Conservation (phyloP, 2,329 filamentous ascomycete genomes). For the Rutstroemia sp. region DNA sequence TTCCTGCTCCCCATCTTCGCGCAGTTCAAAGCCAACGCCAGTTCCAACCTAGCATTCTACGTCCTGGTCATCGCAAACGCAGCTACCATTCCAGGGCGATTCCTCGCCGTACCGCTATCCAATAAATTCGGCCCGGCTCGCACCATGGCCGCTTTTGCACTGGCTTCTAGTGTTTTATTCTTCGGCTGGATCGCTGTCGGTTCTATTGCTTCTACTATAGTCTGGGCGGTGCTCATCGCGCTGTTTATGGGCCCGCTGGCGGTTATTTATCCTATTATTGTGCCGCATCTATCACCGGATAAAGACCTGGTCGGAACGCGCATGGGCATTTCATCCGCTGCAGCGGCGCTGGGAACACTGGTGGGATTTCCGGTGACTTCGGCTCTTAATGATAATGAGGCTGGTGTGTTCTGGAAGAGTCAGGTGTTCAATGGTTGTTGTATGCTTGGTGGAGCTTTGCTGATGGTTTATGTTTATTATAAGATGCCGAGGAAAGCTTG, state of each 20-base stretch:
- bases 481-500: background rate
- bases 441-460: background rate
- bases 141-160: background rate
- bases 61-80: background rate
- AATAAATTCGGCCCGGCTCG: background rate
- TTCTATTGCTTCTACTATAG: background rate
- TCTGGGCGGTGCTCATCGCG: background rate
- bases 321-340: background rate
- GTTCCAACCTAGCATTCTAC: background rate
- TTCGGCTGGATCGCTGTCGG: background rate
- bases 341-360: background rate
- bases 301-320: background rate
- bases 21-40: background rate
- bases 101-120: background rate
- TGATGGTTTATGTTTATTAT: background rate
- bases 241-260: background rate
- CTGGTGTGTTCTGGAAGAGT: background rate
- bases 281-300: background rate
- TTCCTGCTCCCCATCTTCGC: background rate
- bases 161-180: background rate
- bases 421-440: background rate
- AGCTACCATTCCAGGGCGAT: background rate
- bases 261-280: background rate
- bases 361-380: background rate
- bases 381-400: background rate